Conservation (phyloP, 2,329 filamentous ascomycete species). For the Alternaria triticimaculans region DNA sequence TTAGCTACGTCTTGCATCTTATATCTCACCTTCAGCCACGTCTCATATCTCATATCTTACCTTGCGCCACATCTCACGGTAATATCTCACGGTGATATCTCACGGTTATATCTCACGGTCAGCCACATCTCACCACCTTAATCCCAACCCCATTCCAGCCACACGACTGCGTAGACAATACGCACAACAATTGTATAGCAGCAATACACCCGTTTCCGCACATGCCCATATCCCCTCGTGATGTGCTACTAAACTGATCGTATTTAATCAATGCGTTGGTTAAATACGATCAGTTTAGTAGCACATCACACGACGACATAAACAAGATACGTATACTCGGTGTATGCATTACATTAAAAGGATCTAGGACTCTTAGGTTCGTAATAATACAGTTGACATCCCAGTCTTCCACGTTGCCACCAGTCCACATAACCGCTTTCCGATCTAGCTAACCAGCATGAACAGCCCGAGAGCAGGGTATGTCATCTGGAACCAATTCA, state of each 20-base stretch:
- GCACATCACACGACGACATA: background rate
- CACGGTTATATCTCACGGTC: background rate
- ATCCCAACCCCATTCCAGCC: too few relatives aligned
- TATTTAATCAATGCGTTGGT: background rate
- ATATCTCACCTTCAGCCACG: too few relatives aligned
- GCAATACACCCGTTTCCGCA: background rate
- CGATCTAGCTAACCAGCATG: conserved; percentile 13
- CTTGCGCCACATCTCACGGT: too few relatives aligned
- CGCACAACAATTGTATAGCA: background rate
- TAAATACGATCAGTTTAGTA: background rate
- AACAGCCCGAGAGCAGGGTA: conserved; percentile 33
- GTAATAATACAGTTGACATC: background rate
- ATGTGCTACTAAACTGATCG: background rate
- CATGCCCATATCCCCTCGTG: background rate
- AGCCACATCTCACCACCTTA: background rate
- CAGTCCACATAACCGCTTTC: background rate
- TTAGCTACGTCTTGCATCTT: too few relatives aligned
- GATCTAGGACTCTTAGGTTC: background rate
- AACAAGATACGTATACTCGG: background rate
- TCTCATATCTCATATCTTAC: too few relatives aligned
- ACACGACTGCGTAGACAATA: background rate
- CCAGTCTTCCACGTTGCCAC: background rate
- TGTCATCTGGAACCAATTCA: conserved; percentile 39
- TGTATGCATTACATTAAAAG: background rate
- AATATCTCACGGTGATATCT: too few relatives aligned